Conservation (phyloP, 202 grass and related monocot species). For the Setaria viridis region DNA sequence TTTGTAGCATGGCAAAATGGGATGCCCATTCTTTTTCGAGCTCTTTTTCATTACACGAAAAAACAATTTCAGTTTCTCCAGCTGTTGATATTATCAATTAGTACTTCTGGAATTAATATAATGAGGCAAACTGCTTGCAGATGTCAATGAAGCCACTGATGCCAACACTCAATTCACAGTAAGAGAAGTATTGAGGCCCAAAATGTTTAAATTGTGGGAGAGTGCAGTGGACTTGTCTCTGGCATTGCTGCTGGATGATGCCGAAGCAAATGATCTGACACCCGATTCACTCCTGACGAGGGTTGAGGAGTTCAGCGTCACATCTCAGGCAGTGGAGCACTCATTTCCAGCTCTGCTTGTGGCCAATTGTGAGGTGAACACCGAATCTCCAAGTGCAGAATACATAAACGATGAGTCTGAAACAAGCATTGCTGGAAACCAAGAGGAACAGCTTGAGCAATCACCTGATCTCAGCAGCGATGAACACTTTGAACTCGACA, state of each 20-base stretch:
- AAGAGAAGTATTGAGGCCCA: conserved; percentile 64
- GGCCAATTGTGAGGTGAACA: conserved; percentile 14
- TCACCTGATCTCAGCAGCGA: conserved; percentile 22
- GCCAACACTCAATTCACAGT: not conserved
- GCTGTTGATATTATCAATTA: not conserved
- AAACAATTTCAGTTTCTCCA: not conserved
- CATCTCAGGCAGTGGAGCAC: conserved; percentile 70
- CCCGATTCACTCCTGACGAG: conserved; percentile 73
- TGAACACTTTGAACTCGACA: conserved; percentile 50
- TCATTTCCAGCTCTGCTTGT: conserved; percentile 78
- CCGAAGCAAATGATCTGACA: conserved; percentile 54
- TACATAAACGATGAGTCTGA: conserved; percentile 28
- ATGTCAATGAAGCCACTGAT: conserved; percentile 51
- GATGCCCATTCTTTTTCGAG: not conserved
- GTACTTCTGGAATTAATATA: conserved; percentile 8
- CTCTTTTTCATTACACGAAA: not conserved
- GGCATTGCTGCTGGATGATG: conserved; percentile 70
- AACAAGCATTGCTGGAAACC: conserved; percentile 24
- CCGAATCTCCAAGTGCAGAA: conserved; percentile 37
- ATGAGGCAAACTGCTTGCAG: conserved; percentile 7
- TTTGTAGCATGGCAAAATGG: not conserved
- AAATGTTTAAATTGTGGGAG: conserved; percentile 74
- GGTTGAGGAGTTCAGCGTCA: conserved; percentile 72
- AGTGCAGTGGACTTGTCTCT: conserved; percentile 69
- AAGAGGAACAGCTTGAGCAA: conserved; percentile 42